A percentile compares a stretch with the other conserved stretches of the same genome.
phyloP scores from a whole-genome alignment of 2,329 filamentous ascomycete genomes.

The Septoria linicola region DNA sequence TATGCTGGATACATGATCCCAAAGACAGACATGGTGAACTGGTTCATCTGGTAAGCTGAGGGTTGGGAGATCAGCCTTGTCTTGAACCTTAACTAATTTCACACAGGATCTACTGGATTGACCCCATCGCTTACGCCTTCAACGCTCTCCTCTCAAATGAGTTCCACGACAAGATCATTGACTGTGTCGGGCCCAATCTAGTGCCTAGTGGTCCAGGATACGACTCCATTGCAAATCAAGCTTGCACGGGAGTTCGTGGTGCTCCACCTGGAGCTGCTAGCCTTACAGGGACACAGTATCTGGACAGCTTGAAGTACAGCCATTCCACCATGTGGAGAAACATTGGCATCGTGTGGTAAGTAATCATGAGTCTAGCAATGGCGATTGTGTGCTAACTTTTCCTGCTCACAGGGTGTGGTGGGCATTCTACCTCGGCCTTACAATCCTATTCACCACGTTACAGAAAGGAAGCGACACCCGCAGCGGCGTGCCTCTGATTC shows the following conservation, averaged over 20 bases:
- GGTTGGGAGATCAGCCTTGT: background rate
- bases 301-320: conserved; percentile 52
- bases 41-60: conserved; percentile 11
- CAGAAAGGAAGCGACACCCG: conserved; percentile 48
- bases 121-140: conserved; percentile 67
- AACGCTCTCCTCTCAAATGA: conserved; percentile 8
- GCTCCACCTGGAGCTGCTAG: conserved; percentile 54
- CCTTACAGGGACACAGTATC: conserved; percentile 61
- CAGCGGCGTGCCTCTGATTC: conserved; percentile 53
- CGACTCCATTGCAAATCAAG: conserved; percentile 31
- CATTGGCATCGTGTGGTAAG: conserved; percentile 60
- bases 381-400: conserved; percentile 22
- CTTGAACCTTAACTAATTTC: background rate
- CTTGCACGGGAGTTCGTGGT: conserved; percentile 52
- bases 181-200: conserved; percentile 52
- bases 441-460: conserved; percentile 55
- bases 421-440: conserved; percentile 58
- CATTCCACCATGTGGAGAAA: conserved; percentile 52
- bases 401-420: conserved; percentile 53
- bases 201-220: conserved; percentile 42
- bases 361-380: no score
- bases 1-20: conserved; percentile 21
- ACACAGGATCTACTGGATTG: conserved; percentile 42
- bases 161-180: background rate
- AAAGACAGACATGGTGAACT: conserved; percentile 1